phyloP scores from a whole-genome alignment of 202 grass and related monocot species.

The Saccharum hybrid region DNA sequence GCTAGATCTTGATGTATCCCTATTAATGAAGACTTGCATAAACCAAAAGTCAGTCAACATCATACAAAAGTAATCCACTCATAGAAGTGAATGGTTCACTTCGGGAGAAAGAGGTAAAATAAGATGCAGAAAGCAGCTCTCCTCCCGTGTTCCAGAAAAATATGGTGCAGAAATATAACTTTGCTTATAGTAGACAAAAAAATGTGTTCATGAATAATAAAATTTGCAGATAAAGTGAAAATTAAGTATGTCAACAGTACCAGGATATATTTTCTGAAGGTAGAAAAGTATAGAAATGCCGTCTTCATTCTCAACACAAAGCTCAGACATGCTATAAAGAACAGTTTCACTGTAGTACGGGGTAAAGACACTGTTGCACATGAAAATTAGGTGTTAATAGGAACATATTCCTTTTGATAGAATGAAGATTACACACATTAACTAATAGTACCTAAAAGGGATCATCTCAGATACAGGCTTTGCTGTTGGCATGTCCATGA shows the following conservation, averaged over 20 bases:
- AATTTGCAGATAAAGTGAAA: not conserved
- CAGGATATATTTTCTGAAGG: slow-evolving; percentile 98
- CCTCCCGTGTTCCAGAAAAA: not conserved
- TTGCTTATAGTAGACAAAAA: slow-evolving; percentile 1
- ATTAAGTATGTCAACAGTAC: slow-evolving; percentile 49
- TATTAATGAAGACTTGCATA: slow-evolving; percentile 15
- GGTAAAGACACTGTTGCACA: slow-evolving; percentile 91
- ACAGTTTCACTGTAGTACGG: slow-evolving; percentile 99
- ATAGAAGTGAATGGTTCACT: not conserved
- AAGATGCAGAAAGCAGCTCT: no score
- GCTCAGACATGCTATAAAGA: slow-evolving; percentile 80
- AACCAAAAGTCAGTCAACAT: slow-evolving; percentile 26
- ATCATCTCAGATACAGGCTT: slow-evolving; percentile 94
- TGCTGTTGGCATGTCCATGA: slow-evolving; percentile 89
- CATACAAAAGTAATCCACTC: not conserved
- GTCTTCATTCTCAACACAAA: slow-evolving; percentile 86
- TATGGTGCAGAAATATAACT: not conserved
- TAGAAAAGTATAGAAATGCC: slow-evolving; percentile 97
- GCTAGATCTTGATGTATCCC: not conserved
- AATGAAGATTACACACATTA: slow-evolving; percentile 33
- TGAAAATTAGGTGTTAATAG: slow-evolving; percentile 47
- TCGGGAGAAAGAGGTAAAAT: not conserved
- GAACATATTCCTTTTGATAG: slow-evolving; percentile 22
- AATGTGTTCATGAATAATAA: not conserved
- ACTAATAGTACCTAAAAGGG: slow-evolving; percentile 73